These are phyloP conservation scores for Globisporangium canariense DNA, from an alignment of 352 stramenopile genomes.

Conservation along the genomic window DNA sequence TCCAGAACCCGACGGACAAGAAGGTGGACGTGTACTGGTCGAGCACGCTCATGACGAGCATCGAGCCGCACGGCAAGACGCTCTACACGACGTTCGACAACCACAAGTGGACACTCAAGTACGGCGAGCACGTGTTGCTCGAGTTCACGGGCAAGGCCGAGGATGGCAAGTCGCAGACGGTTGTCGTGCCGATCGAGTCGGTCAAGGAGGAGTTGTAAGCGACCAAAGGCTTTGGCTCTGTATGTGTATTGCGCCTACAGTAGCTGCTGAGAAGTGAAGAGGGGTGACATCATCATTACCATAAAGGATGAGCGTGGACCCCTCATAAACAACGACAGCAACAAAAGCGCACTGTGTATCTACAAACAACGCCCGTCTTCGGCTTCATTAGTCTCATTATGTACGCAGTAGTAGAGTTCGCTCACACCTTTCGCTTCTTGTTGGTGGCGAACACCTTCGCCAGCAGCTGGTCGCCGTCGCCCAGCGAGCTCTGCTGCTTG, in stretches of 20 bases:
- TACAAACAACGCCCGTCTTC: neutral
- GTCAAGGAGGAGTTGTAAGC: conserved; percentile 49
- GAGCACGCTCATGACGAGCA: conserved; percentile 61
- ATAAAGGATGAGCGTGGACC: neutral
- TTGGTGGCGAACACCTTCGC: conserved; percentile 58
- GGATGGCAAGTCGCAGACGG: conserved; percentile 47
- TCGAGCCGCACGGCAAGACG: conserved; percentile 38
- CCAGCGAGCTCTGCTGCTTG: conserved; percentile 61
- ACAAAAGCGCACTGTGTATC: neutral
- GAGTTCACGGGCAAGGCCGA: conserved; percentile 43
- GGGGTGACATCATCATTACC: neutral
- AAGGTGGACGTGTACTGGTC: conserved; percentile 66
- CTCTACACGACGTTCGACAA: conserved; percentile 62
- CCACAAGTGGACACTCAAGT: conserved; percentile 71
- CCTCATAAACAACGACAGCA: neutral
- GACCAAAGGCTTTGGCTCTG: neutral
- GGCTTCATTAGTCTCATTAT: neutral
- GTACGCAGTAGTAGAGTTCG: neutral
- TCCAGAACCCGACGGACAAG: conserved; percentile 60
- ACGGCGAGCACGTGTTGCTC: conserved; percentile 45
- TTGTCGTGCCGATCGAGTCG: conserved; percentile 37
- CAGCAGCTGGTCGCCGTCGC: conserved; percentile 40
- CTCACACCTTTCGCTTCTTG: conserved; percentile 58
- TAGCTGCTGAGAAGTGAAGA: neutral
- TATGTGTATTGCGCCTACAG: conserved; percentile 11